phyloP scores from a whole-genome alignment of 768 basidiomycete species.

The Imleria badia region DNA sequence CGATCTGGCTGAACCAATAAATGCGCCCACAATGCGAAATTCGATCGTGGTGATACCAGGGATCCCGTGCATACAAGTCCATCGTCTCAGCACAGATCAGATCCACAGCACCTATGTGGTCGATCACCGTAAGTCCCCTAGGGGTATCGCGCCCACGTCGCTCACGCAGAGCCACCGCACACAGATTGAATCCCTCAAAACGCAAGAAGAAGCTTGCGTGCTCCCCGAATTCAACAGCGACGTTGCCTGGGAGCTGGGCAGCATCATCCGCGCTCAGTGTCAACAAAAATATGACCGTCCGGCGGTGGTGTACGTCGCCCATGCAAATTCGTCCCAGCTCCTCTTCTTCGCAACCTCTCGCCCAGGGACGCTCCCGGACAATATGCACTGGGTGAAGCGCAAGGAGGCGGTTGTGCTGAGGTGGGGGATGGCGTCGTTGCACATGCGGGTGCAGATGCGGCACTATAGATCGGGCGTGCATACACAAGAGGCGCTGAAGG shows the following conservation, averaged over 20 bases:
- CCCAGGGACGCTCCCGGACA: conserved; percentile 31
- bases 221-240: conserved; percentile 31
- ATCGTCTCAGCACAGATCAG: too few relatives aligned
- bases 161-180: background rate
- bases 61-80: too few relatives aligned
- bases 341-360: conserved; percentile 32
- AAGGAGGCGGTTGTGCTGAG: conserved; percentile 33
- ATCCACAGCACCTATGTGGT: background rate
- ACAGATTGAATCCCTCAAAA: conserved; percentile 20
- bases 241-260: conserved; percentile 36
- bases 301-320: conserved; percentile 29
- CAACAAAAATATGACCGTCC: conserved; percentile 21
- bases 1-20: too few relatives aligned
- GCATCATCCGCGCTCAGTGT: conserved; percentile 22
- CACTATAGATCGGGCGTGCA: fast-evolving
- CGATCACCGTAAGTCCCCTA: background rate
- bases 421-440: conserved; percentile 31
- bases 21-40: too few relatives aligned
- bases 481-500: conserved; percentile 4
- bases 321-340: conserved; percentile 30
- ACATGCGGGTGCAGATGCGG: conserved; percentile 20
- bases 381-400: conserved; percentile 35
- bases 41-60: too few relatives aligned
- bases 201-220: conserved; percentile 26
- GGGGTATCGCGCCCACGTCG: background rate